A percentile compares a stretch with the other conserved stretches of the same genome.
These are phyloP conservation scores for Fusarium humuli DNA, from an alignment of 2,329 filamentous ascomycete species.

Conservation along the genomic window DNA sequence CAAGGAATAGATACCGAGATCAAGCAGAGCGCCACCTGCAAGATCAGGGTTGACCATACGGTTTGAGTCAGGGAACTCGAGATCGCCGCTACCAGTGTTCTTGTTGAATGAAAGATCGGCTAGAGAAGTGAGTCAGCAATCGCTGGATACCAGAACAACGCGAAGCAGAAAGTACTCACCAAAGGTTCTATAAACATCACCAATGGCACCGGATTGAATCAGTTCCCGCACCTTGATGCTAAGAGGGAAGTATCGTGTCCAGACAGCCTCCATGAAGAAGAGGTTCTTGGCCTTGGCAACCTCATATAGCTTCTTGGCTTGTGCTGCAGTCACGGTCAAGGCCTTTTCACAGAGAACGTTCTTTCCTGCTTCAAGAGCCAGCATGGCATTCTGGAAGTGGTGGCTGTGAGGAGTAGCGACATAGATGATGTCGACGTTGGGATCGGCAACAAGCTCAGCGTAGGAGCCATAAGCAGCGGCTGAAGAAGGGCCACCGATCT, in stretches of 20 bases:
- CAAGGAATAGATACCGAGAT: slow-evolving; percentile 88
- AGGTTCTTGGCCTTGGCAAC: slow-evolving; percentile 78
- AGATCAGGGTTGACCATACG: slow-evolving; percentile 86
- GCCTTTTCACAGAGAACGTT: slow-evolving; percentile 92
- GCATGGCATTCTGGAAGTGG: slow-evolving; percentile 90
- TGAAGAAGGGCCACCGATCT: slow-evolving; percentile 74
- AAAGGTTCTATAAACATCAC: slow-evolving; percentile 70
- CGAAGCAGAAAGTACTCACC: slow-evolving; percentile 52
- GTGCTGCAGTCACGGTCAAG: slow-evolving; percentile 84
- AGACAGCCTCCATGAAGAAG: slow-evolving; percentile 88
- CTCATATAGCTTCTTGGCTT: slow-evolving; percentile 77
- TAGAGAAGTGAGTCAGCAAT: slow-evolving; percentile 39
- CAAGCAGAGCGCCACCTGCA: slow-evolving; percentile 84
- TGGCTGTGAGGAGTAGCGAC: slow-evolving; percentile 92
- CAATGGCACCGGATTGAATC: slow-evolving; percentile 65
- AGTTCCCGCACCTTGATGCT: slow-evolving; percentile 80
- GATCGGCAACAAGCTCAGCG: slow-evolving; percentile 80
- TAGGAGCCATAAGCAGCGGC: slow-evolving; percentile 84
- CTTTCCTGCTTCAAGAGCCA: slow-evolving; percentile 86
- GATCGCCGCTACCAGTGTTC: slow-evolving; percentile 66
- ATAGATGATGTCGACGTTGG: slow-evolving; percentile 86
- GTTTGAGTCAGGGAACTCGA: slow-evolving; percentile 70
- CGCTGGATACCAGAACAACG: background rate
- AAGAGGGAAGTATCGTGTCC: slow-evolving; percentile 89
- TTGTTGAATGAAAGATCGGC: slow-evolving; percentile 72